phyloP scores from a whole-genome alignment of 2,329 filamentous ascomycete genomes.

The Diaporthe australafricana region DNA sequence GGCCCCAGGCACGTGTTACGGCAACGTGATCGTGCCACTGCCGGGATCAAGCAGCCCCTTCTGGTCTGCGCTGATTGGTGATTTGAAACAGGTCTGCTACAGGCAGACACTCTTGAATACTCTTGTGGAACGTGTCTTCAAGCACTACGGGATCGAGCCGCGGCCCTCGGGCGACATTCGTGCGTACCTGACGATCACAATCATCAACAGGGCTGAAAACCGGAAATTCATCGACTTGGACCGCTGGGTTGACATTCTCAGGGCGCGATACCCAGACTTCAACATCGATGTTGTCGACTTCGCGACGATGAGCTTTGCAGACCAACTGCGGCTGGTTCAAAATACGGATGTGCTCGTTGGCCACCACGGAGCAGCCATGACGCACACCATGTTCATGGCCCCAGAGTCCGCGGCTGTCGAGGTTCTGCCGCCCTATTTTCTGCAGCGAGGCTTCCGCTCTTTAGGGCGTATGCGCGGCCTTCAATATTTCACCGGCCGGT shows the following conservation, averaged over 20 bases:
- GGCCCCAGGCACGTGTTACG: not conserved
- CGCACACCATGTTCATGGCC: conserved; percentile 41
- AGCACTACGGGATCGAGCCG: not conserved
- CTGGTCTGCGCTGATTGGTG: conserved; percentile 5
- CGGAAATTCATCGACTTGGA: conserved; percentile 13
- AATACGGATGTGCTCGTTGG: conserved; percentile 41
- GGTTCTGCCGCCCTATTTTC: conserved; percentile 20
- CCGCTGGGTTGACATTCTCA: not conserved
- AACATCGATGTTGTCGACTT: conserved; percentile 38
- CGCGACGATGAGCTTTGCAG: conserved; percentile 30
- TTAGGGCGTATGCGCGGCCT: conserved; percentile 31
- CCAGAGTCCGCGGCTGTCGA: conserved; percentile 38
- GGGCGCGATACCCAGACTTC: not conserved
- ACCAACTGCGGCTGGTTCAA: conserved; percentile 39
- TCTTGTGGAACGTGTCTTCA: not conserved
- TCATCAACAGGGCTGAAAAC: not conserved
- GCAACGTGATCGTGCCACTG: conserved; percentile 1
- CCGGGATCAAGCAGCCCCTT: not conserved
- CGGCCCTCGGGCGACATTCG: not conserved
- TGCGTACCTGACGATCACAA: not conserved
- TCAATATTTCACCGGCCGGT: conserved; percentile 18
- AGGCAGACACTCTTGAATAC: not conserved
- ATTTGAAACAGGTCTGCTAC: not conserved
- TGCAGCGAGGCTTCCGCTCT: conserved; percentile 28
- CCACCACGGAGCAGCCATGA: conserved; percentile 42